Evolutionary conservation across 2,329 filamentous ascomycete species (phyloP), one percentile per base, ranked within the genome.

Genomic region (Aureobasidium mangrovei): DNA sequence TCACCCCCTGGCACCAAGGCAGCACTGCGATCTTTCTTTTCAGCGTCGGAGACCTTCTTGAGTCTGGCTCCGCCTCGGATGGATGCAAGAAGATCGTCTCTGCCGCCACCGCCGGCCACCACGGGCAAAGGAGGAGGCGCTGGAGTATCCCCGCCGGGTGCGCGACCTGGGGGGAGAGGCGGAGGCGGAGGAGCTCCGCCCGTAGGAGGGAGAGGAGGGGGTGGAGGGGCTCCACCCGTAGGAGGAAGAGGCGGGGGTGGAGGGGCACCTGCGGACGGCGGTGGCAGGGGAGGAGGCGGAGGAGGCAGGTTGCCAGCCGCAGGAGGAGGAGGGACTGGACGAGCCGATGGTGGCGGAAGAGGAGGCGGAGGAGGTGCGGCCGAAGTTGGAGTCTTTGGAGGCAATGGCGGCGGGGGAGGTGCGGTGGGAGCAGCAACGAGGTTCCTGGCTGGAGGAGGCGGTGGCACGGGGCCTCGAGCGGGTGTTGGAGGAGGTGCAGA

Each of bases 21-120:
- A 3, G 63, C 77, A 69, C 85, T 89, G 59, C 86, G 78, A 69
- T 91, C 86, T 62, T 80, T 75, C 67, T 91, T 87, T 69, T 88
- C 76, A 57, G 64, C 71, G 57, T 82, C 78, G 59, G 86, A 82
- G 32, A 91, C 86, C 71, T 91, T 91, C 71, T 84, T 89, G 63
- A 93, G 76, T 26, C 65, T 65, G 27, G 82, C 74, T 27, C 74
- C 79, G 57, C 81, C 81, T 59, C 86, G 83, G 59, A 93, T 93
- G 64, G 85, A 81, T 42, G 82, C 84, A 60, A 86, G 73, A 65
- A 88, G 71, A 53, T 81, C 85, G 59, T 75, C 74, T 61, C 79
- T 83, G 56, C 70, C 70, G 36, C 76, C 75, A 33, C 70, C 69
- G 8, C 69, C 70, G 18, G 18, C 18, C 10, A 74, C 60, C 3